Conservation (phyloP, 164 flowering plant species). For the Buxus sempervirens region DNA sequence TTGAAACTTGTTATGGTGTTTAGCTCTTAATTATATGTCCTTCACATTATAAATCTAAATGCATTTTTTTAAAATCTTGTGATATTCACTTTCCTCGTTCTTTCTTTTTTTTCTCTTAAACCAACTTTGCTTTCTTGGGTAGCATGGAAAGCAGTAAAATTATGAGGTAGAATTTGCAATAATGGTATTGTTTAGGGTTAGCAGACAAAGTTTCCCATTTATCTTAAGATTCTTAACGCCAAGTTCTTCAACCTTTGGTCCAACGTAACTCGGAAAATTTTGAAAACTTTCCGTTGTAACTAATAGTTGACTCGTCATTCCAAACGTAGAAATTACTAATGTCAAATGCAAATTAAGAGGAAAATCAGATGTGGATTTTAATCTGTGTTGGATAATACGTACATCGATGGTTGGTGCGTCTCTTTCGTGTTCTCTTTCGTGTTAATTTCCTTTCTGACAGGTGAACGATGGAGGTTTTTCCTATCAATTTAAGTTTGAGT, state of each 20-base stretch:
- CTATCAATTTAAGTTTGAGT: slow-evolving; percentile 3
- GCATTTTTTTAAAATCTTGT: too few relatives aligned
- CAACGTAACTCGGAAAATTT: neutral
- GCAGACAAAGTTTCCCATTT: too few relatives aligned
- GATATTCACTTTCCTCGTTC: too few relatives aligned
- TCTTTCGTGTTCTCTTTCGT: slow-evolving; percentile 30
- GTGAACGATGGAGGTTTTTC: slow-evolving; percentile 25
- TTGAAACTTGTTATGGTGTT: too few relatives aligned
- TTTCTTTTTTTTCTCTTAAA: too few relatives aligned
- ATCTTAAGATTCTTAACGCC: too few relatives aligned
- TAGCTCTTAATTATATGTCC: too few relatives aligned
- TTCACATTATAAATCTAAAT: too few relatives aligned
- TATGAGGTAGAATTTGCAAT: too few relatives aligned
- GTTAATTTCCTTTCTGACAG: slow-evolving; percentile 35
- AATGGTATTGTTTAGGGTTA: too few relatives aligned
- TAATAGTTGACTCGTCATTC: neutral
- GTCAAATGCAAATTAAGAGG: neutral
- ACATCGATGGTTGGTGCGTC: slow-evolving; percentile 30
- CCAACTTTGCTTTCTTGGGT: too few relatives aligned
- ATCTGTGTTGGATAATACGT: neutral
- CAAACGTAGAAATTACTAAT: neutral
- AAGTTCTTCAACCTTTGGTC: slow-evolving; percentile 20
- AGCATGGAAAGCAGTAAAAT: too few relatives aligned
- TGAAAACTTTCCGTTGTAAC: neutral
- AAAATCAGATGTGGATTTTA: slow-evolving; percentile 2